A percentile compares a stretch with the other conserved stretches of the same genome.
Conservation (phyloP, 805 yeast genomes). For the Cyberlindnera euphorbiiphila region DNA sequence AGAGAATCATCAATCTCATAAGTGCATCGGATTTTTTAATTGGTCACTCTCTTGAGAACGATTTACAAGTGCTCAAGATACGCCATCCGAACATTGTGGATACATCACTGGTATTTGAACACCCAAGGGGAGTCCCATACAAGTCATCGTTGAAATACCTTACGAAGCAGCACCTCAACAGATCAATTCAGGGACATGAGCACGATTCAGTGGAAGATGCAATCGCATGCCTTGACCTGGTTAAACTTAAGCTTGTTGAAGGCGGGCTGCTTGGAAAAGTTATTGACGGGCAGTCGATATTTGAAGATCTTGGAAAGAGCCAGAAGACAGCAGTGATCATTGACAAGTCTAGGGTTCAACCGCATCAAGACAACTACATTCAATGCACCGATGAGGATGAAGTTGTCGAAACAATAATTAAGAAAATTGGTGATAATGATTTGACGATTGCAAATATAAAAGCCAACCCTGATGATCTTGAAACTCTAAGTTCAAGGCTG, state of each 20-base stretch:
- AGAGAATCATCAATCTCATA: slow-evolving; percentile 44
- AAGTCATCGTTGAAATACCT: slow-evolving; percentile 76
- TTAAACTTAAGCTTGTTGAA: slow-evolving; percentile 61
- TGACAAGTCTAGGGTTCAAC: slow-evolving; percentile 31
- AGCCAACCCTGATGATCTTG: slow-evolving; percentile 32
- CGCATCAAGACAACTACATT: slow-evolving; percentile 28
- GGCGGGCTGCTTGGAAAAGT: slow-evolving; percentile 65
- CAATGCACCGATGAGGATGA: slow-evolving; percentile 60
- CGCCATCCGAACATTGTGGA: slow-evolving; percentile 76
- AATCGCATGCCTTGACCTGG: slow-evolving; percentile 69
- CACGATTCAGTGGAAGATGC: slow-evolving; percentile 91
- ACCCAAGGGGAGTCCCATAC: slow-evolving; percentile 76
- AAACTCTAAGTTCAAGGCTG: slow-evolving; percentile 41
- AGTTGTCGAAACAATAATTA: slow-evolving; percentile 39
- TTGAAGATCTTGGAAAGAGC: slow-evolving; percentile 33
- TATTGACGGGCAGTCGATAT: slow-evolving; percentile 39
- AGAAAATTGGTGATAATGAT: slow-evolving; percentile 24
- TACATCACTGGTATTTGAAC: slow-evolving; percentile 74
- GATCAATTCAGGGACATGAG: slow-evolving; percentile 64
- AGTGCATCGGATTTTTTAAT: slow-evolving; percentile 60
- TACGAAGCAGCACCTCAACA: slow-evolving; percentile 49
- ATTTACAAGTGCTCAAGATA: slow-evolving; percentile 64
- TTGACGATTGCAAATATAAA: slow-evolving; percentile 53
- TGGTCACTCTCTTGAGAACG: slow-evolving; percentile 90
- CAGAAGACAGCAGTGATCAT: slow-evolving; percentile 31